A percentile compares a stretch with the other conserved stretches of the same genome.
Evolutionary conservation across 2,329 filamentous ascomycete genomes (phyloP).

Genomic region (Colletotrichum ledebouriae): DNA sequence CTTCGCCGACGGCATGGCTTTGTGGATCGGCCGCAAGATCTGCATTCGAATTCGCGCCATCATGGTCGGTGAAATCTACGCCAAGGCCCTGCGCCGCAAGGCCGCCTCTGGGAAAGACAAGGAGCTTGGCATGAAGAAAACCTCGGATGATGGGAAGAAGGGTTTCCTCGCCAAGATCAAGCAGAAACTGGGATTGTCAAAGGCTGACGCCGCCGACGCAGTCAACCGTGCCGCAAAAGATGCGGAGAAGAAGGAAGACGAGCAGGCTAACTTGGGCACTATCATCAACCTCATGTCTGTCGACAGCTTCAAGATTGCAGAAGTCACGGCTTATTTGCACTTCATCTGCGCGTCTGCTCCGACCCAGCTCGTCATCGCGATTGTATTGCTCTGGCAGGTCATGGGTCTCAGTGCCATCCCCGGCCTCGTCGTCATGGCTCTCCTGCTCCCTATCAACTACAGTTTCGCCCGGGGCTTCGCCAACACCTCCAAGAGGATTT

Average conservation of each 20-base stretch:
- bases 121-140: constrained; percentile 71
- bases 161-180: constrained; percentile 65
- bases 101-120: constrained; percentile 84
- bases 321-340: constrained; percentile 94
- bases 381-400: constrained; percentile 87
- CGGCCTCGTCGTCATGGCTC: constrained; percentile 89
- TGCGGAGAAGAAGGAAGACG: constrained; percentile 63
- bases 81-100: constrained; percentile 92
- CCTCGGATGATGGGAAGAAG: constrained; percentile 52
- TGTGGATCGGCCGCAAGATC: constrained; percentile 95
- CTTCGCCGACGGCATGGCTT: constrained; percentile 84
- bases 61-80: constrained; percentile 97
- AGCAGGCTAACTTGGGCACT: constrained; percentile 93
- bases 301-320: constrained; percentile 98
- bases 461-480: constrained; percentile 88
- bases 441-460: constrained; percentile 92
- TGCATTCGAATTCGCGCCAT: constrained; percentile 94
- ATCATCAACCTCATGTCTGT: constrained; percentile 99
- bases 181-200: constrained; percentile 70
- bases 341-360: constrained; percentile 95
- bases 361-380: constrained; percentile 85
- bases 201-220: constrained; percentile 53
- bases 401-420: constrained; percentile 95
- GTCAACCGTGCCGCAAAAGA: constrained; percentile 52
- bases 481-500: constrained; percentile 88